phyloP scores from a whole-genome alignment of 176 grass and related monocot species.

The Poa annua region DNA sequence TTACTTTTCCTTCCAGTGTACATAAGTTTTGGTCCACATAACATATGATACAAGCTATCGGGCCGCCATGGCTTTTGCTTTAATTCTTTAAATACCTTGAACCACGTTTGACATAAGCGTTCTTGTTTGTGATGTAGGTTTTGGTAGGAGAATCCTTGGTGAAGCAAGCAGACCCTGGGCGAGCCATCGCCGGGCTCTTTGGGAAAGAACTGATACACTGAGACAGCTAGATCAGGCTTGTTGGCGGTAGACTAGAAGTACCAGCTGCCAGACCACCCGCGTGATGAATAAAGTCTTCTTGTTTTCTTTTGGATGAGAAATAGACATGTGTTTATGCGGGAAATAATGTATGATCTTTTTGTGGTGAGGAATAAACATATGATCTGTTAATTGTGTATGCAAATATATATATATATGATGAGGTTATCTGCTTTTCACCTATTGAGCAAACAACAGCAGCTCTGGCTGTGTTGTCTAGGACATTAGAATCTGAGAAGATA shows the following conservation, averaged over 20 bases:
- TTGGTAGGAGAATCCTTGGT: slow-evolving; percentile 94
- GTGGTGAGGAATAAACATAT: neutral
- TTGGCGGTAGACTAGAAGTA: slow-evolving; percentile 16
- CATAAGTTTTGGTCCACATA: too few relatives aligned
- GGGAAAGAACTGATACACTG: slow-evolving; percentile 67
- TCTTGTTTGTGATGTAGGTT: slow-evolving; percentile 50
- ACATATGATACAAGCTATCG: too few relatives aligned
- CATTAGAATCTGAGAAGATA: too few relatives aligned
- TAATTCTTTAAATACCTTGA: neutral
- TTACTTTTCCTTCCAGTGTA: too few relatives aligned
- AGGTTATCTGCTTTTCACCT: too few relatives aligned
- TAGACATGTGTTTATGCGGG: neutral
- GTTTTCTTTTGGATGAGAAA: neutral
- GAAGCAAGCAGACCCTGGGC: slow-evolving; percentile 80
- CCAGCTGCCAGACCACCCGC: neutral
- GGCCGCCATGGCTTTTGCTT: too few relatives aligned
- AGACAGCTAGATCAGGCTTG: neutral
- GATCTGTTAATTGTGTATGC: neutral
- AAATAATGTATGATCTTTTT: neutral
- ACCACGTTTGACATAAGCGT: neutral
- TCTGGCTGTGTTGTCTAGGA: too few relatives aligned
- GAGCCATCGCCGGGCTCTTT: slow-evolving; percentile 71
- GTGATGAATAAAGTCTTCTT: slow-evolving; percentile 24
- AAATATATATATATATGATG: too few relatives aligned
- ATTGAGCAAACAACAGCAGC: too few relatives aligned